A percentile compares a stretch with the other conserved stretches of the same genome.
Conservation (phyloP, 2,329 filamentous ascomycete species). For the Mycosphaerella sp. region DNA sequence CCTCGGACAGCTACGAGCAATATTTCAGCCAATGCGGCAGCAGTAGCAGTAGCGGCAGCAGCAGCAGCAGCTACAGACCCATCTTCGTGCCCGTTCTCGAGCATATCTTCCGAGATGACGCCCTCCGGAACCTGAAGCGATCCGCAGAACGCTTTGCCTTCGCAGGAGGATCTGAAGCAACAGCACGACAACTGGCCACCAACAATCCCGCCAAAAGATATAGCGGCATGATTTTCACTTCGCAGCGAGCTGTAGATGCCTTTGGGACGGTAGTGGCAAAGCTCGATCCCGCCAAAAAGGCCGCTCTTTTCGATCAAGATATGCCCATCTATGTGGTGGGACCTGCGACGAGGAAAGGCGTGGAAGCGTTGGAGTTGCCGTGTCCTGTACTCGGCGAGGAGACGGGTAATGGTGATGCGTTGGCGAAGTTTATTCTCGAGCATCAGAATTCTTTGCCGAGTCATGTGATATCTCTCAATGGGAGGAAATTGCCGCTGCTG, state of each 20-base stretch:
- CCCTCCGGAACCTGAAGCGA: conserved; percentile 48
- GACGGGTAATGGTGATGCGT: conserved; percentile 74
- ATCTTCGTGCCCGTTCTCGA: conserved; percentile 70
- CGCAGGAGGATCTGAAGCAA: conserved; percentile 26
- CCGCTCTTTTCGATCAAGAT: conserved; percentile 39
- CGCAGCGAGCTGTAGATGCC: conserved; percentile 74
- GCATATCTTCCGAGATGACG: conserved; percentile 58
- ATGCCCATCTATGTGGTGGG: conserved; percentile 72
- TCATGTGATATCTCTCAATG: conserved; percentile 28
- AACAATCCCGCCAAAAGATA: conserved; percentile 44
- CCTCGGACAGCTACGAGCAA: conserved; percentile 66
- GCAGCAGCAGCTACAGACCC: conserved; percentile 49
- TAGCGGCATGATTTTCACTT: conserved; percentile 77
- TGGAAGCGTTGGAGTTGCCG: conserved; percentile 49
- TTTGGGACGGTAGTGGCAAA: conserved; percentile 59
- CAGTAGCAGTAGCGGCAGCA: conserved; percentile 4
- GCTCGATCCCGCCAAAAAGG: conserved; percentile 33
- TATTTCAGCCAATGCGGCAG: conserved; percentile 45
- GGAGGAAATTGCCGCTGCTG: conserved; percentile 56
- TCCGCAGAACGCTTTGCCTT: conserved; percentile 46
- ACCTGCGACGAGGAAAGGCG: conserved; percentile 69
- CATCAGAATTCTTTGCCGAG: conserved; percentile 56
- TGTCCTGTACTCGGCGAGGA: conserved; percentile 68
- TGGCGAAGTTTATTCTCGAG: conserved; percentile 70
- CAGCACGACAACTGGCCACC: conserved; percentile 27